Evolutionary conservation across 2,329 filamentous ascomycete species (phyloP), one percentile per base, ranked within the genome.

Genomic region (Hypoxylon sp.): DNA sequence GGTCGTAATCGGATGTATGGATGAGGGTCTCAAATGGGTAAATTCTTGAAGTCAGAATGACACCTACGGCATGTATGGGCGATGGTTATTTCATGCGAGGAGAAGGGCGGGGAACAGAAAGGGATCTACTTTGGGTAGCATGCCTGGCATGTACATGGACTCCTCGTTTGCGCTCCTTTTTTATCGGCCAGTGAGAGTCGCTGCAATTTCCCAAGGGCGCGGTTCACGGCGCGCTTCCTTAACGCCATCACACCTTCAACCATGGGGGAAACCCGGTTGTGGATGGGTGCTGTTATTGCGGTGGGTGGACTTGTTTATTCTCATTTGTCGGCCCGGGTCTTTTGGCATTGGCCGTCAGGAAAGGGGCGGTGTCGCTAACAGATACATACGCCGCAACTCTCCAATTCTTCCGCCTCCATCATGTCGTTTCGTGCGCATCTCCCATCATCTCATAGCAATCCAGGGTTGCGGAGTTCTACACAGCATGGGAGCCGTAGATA

Each of bases 311-410:
- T 10, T 56, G 10, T 48, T 44, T 42, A 24, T 32, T 63, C 50
- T 58, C 42, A 56, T 62, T 63, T 56, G 53, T 39, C 54, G 42
- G 55, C 57, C 31, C 21, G 37, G 24, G 35, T 42, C 54, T 29
- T 58, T 24, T 48, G 48, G 47, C 29, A 46, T 55, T 29, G 54
- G 21, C 17, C 15, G 19, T 44, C 35, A 19, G 13, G 44, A 55
- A 68, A 60, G 65, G 57, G 64, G 68, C 64, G 68, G 64, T 68
- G 65, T 62, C 65, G 7, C 56, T 68, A 70, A 68, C 61, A 68
- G 24, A 64, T 65, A 19, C 29, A n/a, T 17, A 10, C 47, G 24
- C 21, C 35, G 50, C 54, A 11, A 35, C 31, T 31, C 44, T 62
- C 42, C 46, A 39, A 62, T 39, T 58, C 21, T 31, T 31, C 42